A percentile compares a stretch with the other conserved stretches of the same genome.
These are phyloP conservation scores for Suillus luteus DNA, from an alignment of 768 basidiomycete genomes.

Conservation along the genomic window DNA sequence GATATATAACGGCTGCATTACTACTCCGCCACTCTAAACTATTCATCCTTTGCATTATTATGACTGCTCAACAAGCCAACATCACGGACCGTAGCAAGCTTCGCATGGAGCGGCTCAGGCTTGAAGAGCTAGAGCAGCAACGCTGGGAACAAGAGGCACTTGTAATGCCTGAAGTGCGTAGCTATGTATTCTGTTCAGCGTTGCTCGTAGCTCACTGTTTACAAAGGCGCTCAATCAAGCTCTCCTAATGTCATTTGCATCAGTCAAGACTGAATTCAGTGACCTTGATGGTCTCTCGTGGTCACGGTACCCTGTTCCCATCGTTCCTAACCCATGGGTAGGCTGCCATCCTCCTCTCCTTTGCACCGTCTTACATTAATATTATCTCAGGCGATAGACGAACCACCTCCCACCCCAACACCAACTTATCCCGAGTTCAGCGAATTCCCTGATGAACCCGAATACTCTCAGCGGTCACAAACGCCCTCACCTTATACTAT, in stretches of 20 bases:
- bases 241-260: slow-evolving; percentile 44
- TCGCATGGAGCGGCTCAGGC: slow-evolving; percentile 47
- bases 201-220: not conserved
- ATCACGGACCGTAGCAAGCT: slow-evolving; percentile 45
- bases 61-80: slow-evolving; percentile 19
- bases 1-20: slow-evolving; percentile 11
- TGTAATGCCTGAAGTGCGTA: slow-evolving; percentile 55
- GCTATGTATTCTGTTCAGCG: not conserved
- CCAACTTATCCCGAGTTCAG: slow-evolving; percentile 23
- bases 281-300: slow-evolving; percentile 62
- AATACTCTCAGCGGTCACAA: slow-evolving; percentile 10
- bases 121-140: slow-evolving; percentile 54
- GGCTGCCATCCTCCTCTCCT: slow-evolving; percentile 4
- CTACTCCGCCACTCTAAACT: slow-evolving; percentile 5
- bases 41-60: not conserved
- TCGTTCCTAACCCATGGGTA: slow-evolving; percentile 30
- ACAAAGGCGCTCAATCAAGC: slow-evolving; percentile 34
- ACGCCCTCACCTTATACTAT: slow-evolving; percentile 29
- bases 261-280: slow-evolving; percentile 61
- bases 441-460: slow-evolving; percentile 17
- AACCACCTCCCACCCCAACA: slow-evolving; percentile 30
- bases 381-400: slow-evolving; percentile 24
- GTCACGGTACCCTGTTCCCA: slow-evolving; percentile 40
- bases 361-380: not conserved
- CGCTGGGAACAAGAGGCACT: slow-evolving; percentile 57